phyloP scores from a whole-genome alignment of 208 protist species.

The Trypanosoma melophagium region DNA sequence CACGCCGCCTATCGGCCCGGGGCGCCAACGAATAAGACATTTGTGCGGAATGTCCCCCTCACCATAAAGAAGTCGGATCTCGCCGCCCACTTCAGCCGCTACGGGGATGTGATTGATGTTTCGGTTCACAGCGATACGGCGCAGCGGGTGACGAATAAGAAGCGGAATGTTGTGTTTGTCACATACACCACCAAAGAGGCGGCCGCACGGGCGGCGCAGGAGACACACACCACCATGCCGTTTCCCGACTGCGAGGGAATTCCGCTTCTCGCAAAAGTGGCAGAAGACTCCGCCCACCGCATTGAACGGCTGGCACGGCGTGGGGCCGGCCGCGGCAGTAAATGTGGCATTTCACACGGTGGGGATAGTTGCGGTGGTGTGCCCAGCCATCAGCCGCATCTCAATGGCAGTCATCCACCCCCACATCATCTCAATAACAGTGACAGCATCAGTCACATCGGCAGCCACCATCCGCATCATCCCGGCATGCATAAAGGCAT shows the following conservation, averaged over 20 bases:
- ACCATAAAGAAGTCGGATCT: constrained; percentile 42
- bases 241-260: constrained; percentile 66
- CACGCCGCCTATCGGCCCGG: constrained; percentile 63
- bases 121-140: constrained; percentile 73
- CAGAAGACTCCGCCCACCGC: constrained; percentile 66
- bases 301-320: constrained; percentile 65
- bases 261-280: constrained; percentile 75
- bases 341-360: background rate
- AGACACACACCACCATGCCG: constrained; percentile 59
- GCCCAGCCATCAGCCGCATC: too few species aligned
- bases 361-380: background rate
- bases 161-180: constrained; percentile 72
- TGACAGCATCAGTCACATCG: background rate
- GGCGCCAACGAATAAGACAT: constrained; percentile 71
- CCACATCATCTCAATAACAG: background rate
- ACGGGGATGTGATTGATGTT: constrained; percentile 67
- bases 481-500: background rate
- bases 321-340: background rate
- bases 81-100: constrained; percentile 48
- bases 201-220: constrained; percentile 47
- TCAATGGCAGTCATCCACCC: too few species aligned
- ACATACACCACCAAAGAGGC: constrained; percentile 71
- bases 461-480: too few species aligned
- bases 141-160: constrained; percentile 15
- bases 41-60: constrained; percentile 71